phyloP scores from a whole-genome alignment of 345 rosid species.

The Salix exigua region DNA sequence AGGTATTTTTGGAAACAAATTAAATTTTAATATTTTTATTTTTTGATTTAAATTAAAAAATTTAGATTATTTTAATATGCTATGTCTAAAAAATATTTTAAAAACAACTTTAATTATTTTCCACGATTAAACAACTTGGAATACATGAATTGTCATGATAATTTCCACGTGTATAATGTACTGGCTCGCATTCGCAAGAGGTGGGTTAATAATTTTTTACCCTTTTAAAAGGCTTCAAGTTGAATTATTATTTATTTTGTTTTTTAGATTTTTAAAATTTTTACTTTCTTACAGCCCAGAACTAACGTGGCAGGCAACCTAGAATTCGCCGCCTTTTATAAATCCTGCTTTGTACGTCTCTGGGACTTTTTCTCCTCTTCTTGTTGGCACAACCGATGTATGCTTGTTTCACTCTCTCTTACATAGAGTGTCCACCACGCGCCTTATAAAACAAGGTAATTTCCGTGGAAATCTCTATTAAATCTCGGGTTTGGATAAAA shows the following conservation, averaged over 20 bases:
- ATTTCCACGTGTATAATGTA: too few species aligned
- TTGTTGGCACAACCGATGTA: constrained; percentile 30
- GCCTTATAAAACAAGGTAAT: neutral
- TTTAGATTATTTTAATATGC: too few species aligned
- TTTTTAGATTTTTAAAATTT: too few species aligned
- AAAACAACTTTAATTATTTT: too few species aligned
- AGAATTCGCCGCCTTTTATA: constrained; percentile 74
- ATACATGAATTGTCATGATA: too few species aligned
- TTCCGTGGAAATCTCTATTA: neutral
- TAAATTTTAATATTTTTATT: too few species aligned
- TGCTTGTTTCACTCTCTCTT: constrained; percentile 17
- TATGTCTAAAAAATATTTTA: too few species aligned
- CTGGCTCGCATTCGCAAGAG: neutral
- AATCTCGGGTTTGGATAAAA: too few species aligned
- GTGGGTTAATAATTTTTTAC: neutral
- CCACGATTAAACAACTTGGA: too few species aligned
- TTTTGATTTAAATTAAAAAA: too few species aligned
- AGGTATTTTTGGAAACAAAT: too few species aligned
- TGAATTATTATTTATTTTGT: neutral
- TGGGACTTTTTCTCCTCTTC: constrained; percentile 44
- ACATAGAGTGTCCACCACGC: constrained; percentile 16
- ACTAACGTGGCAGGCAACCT: constrained; percentile 78
- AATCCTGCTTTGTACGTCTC: constrained; percentile 46
- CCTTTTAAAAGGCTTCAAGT: neutral
- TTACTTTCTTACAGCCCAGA: constrained; percentile 21